Conservation (phyloP, 106 monocot genomes). For the Acanthochlamys bracteata region DNA sequence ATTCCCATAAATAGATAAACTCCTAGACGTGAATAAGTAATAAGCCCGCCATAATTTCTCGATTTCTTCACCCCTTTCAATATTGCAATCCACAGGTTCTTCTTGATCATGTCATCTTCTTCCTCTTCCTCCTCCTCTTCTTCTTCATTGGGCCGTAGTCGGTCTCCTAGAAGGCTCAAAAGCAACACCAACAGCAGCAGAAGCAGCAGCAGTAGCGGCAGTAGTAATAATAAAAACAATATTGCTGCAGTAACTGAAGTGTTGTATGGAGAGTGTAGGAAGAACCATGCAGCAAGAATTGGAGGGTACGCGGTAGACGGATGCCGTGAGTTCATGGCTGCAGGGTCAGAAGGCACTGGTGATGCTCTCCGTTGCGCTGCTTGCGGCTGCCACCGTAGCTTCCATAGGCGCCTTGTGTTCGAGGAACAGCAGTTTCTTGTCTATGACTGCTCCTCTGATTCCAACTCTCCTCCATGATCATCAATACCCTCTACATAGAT, state of each 20-base stretch:
- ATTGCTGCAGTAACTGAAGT: too few species aligned
- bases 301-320: conserved; percentile 72
- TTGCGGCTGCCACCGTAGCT: conserved; percentile 82
- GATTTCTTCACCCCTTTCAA: not conserved
- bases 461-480: too few species aligned
- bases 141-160: not conserved
- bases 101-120: conserved; percentile 10
- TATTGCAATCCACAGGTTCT: not conserved
- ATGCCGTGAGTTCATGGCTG: conserved; percentile 82
- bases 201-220: too few species aligned
- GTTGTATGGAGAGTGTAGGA: conserved; percentile 34
- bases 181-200: too few species aligned
- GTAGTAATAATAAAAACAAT: too few species aligned
- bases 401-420: conserved; percentile 28
- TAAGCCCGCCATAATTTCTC: not conserved
- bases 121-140: conserved; percentile 4
- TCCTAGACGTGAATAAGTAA: conserved; percentile 1
- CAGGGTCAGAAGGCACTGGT: conserved; percentile 41
- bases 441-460: too few species aligned
- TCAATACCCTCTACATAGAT: too few species aligned
- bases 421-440: not conserved
- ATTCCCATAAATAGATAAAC: conserved; percentile 3
- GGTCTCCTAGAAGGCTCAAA: not conserved
- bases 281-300: conserved; percentile 55
- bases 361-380: conserved; percentile 70